phyloP scores from a whole-genome alignment of 352 stramenopile genomes.

The Phytopythium ostracodes region DNA sequence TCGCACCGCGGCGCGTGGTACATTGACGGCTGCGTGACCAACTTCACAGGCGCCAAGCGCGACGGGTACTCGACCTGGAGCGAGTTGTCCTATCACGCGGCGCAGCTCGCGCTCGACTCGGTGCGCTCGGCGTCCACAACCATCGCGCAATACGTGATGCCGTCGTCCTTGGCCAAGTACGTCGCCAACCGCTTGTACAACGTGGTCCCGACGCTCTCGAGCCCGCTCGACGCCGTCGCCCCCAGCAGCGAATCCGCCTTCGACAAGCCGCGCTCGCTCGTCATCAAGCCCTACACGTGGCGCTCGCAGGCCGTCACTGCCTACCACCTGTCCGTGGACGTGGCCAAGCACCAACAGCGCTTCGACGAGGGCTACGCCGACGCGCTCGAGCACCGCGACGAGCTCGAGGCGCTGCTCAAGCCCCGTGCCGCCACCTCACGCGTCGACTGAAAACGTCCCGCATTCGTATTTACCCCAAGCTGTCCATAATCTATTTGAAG shows the following conservation, averaged over 20 bases:
- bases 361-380: slow-evolving; percentile 66
- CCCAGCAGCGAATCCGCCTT: background rate
- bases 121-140: slow-evolving; percentile 30
- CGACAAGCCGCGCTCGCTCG: slow-evolving; percentile 24
- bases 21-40: slow-evolving; percentile 67
- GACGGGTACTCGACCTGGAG: slow-evolving; percentile 56
- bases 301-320: slow-evolving; percentile 38
- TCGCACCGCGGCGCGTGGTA: slow-evolving; percentile 61
- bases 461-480: background rate
- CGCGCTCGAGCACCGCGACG: slow-evolving; percentile 42
- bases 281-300: slow-evolving; percentile 67
- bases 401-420: slow-evolving; percentile 35
- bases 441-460: background rate
- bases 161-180: slow-evolving; percentile 34
- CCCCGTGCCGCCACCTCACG: background rate
- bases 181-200: slow-evolving; percentile 40
- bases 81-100: slow-evolving; percentile 49
- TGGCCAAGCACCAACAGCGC: slow-evolving; percentile 41
- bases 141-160: slow-evolving; percentile 36
- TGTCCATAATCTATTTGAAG: slow-evolving; percentile 1
- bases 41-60: slow-evolving; percentile 63
- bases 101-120: slow-evolving; percentile 40
- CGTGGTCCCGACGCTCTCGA: slow-evolving; percentile 36
- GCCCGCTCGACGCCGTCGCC: slow-evolving; percentile 39
- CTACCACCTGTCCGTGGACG: slow-evolving; percentile 59